Conservation (phyloP, 1,284 basidiomycete genomes). For the Tremellales sp. region DNA sequence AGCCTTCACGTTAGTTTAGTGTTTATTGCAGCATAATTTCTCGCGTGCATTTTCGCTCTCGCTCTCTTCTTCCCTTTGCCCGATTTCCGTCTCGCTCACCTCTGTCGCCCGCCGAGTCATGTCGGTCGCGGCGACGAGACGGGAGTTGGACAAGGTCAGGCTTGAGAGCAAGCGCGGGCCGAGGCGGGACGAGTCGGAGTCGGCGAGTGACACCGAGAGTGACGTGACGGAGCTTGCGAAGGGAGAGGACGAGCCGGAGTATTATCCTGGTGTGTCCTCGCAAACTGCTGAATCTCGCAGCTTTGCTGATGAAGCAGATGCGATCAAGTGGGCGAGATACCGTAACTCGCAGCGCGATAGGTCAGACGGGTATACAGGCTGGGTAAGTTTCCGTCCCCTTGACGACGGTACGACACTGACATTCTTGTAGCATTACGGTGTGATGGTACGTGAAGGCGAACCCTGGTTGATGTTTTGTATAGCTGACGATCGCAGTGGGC, state of each 20-base stretch:
- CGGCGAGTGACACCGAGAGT: conserved; percentile 15
- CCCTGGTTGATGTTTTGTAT: too few relatives aligned
- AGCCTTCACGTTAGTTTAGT: too few relatives aligned
- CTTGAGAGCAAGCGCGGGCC: conserved; percentile 1
- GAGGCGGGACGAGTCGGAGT: not conserved
- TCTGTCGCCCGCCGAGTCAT: too few relatives aligned
- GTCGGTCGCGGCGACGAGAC: too few relatives aligned
- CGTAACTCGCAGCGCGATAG: conserved; percentile 15
- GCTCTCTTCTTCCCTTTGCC: too few relatives aligned
- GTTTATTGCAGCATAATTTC: too few relatives aligned
- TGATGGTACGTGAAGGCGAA: conserved; percentile 28
- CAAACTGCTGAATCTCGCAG: not conserved
- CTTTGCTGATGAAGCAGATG: conserved; percentile 13
- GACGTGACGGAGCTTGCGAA: conserved; percentile 7
- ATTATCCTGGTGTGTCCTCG: conserved; percentile 21
- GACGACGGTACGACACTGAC: not conserved
- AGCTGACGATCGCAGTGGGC: conserved; percentile 21
- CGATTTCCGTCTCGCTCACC: too few relatives aligned
- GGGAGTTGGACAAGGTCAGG: conserved; percentile 3
- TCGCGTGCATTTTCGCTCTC: too few relatives aligned
- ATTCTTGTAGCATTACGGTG: conserved; percentile 24
- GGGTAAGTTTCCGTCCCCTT: conserved; percentile 14
- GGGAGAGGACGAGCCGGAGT: conserved; percentile 9
- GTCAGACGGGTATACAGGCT: conserved; percentile 15
- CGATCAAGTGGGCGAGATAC: conserved; percentile 29